Conservation (phyloP, 1,284 basidiomycete genomes). For the Malassezia nana region DNA sequence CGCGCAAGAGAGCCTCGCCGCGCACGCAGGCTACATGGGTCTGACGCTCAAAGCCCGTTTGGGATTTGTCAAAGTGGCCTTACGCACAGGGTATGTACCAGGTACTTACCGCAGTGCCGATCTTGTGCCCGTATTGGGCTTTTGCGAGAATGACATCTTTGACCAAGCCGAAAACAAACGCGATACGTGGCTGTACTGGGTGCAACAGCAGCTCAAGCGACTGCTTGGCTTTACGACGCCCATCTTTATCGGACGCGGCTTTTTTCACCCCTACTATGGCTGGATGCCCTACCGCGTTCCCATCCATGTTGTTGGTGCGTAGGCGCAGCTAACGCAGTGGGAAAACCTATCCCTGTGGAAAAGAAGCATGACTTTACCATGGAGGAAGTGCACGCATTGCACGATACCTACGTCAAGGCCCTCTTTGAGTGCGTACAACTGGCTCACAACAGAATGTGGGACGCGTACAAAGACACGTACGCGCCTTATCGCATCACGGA, state of each 20-base stretch:
- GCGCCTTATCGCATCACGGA: conserved; percentile 27
- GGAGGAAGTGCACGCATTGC: conserved; percentile 69
- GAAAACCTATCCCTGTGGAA: conserved; percentile 71
- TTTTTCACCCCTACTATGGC: conserved; percentile 63
- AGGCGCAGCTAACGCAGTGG: conserved; percentile 51
- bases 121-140: conserved; percentile 53
- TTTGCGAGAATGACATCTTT: conserved; percentile 98
- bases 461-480: conserved; percentile 45
- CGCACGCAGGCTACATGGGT: conserved; percentile 87
- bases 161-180: conserved; percentile 88
- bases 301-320: conserved; percentile 70
- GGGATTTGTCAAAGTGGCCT: conserved; percentile 93
- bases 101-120: conserved; percentile 13
- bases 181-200: conserved; percentile 69
- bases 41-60: conserved; percentile 65
- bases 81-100: conserved; percentile 67
- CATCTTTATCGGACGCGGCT: conserved; percentile 66
- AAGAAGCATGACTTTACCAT: conserved; percentile 68
- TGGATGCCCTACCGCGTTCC: conserved; percentile 85
- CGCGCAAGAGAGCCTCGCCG: conserved; percentile 83
- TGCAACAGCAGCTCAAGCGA: conserved; percentile 38
- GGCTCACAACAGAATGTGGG: conserved; percentile 31
- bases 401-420: conserved; percentile 81
- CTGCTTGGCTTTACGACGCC: conserved; percentile 94
- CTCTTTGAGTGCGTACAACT: conserved; percentile 24